Evolutionary conservation across 768 basidiomycete species (phyloP).

Genomic region (Podaxis sp.): DNA sequence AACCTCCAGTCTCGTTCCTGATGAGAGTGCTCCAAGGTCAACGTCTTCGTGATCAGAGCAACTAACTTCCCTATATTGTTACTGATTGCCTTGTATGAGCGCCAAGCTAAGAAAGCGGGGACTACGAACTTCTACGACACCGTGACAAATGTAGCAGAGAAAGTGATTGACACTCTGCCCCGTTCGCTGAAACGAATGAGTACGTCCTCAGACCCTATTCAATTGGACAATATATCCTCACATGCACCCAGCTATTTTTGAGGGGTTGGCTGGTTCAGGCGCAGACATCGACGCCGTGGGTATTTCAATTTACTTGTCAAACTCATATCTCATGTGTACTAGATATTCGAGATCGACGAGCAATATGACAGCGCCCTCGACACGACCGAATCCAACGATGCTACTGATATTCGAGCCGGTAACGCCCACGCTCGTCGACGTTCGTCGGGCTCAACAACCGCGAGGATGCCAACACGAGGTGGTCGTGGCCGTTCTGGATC

Average conservation of each 20-base stretch:
- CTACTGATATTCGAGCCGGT: constrained; percentile 13
- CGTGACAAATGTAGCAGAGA: constrained; percentile 60
- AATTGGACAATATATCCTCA: background rate
- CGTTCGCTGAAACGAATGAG: constrained; percentile 69
- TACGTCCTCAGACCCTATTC: constrained; percentile 32
- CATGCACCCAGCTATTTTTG: constrained; percentile 63
- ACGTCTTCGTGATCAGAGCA: constrained; percentile 80
- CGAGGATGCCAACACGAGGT: background rate
- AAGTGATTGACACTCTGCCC: constrained; percentile 69
- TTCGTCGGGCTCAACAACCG: background rate
- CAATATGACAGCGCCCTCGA: constrained; percentile 60
- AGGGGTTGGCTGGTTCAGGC: constrained; percentile 68
- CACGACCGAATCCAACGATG: constrained; percentile 32
- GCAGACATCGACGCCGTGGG: constrained; percentile 73
- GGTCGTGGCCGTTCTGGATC: background rate
- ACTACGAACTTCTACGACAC: constrained; percentile 73
- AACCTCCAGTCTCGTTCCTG: constrained; percentile 6
- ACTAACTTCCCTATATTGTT: constrained; percentile 86
- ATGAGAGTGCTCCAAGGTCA: constrained; percentile 47
- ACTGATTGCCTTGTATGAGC: constrained; percentile 78
- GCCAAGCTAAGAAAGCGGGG: constrained; percentile 68
- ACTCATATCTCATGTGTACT: background rate
- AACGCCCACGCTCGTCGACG: constrained; percentile 9
- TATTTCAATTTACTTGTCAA: background rate
- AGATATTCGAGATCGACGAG: constrained; percentile 82